These are phyloP conservation scores for Panicum miliaceum DNA, from an alignment of 176 grass and related monocot genomes.

Conservation along the genomic window DNA sequence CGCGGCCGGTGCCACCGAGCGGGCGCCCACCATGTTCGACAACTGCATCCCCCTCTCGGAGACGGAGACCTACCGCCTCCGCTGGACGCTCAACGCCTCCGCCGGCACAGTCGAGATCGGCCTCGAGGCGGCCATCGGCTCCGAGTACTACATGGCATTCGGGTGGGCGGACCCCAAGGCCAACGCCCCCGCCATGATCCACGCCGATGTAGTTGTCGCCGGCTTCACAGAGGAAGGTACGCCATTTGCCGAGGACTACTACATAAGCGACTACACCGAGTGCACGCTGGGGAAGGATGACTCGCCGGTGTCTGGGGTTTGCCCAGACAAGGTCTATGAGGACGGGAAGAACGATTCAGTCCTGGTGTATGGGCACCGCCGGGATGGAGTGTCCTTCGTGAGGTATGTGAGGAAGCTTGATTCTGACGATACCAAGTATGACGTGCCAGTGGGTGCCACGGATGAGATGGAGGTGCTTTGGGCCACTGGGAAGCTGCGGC, in stretches of 20 bases:
- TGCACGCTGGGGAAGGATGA: slow-evolving; percentile 72
- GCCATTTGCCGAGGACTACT: slow-evolving; percentile 94
- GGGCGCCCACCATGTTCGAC: slow-evolving; percentile 82
- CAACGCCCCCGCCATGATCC: slow-evolving; percentile 75
- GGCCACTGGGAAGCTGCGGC: slow-evolving; percentile 80
- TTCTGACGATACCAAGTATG: slow-evolving; percentile 73
- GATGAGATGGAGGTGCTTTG: slow-evolving; percentile 84
- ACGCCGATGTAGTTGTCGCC: slow-evolving; percentile 63
- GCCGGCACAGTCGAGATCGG: slow-evolving; percentile 76
- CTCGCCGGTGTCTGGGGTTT: slow-evolving; percentile 65
- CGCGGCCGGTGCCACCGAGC: neutral
- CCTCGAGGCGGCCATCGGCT: slow-evolving; percentile 73
- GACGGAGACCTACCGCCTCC: slow-evolving; percentile 65
- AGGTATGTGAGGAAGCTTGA: slow-evolving; percentile 70
- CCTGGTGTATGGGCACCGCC: slow-evolving; percentile 83
- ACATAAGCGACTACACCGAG: slow-evolving; percentile 81
- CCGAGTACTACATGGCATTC: slow-evolving; percentile 98
- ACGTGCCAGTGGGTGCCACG: slow-evolving; percentile 56
- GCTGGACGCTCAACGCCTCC: slow-evolving; percentile 80
- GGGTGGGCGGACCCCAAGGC: slow-evolving; percentile 81
- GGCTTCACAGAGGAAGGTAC: slow-evolving; percentile 90
- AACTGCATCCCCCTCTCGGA: slow-evolving; percentile 76
- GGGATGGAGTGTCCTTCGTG: slow-evolving; percentile 83
- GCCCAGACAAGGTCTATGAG: slow-evolving; percentile 82
- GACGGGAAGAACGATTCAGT: slow-evolving; percentile 59